Base-by-base conservation (phyloP, 352 stramenopile species). In the Phytophthora boehmeriae region DNA sequence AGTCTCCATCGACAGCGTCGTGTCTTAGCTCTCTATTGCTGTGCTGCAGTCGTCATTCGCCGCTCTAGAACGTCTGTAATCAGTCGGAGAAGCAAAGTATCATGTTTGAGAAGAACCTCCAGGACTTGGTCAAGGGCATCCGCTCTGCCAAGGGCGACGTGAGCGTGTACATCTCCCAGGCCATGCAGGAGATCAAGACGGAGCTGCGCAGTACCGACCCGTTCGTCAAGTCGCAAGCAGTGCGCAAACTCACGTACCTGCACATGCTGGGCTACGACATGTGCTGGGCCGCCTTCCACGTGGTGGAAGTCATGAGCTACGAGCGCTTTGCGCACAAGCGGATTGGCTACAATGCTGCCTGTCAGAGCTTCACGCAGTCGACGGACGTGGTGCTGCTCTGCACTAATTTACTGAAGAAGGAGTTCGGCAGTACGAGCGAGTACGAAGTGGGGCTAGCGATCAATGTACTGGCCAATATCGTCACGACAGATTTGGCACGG, bases 211-310 rank as follows among this genome's bases (percentile, higher is more conserved):
- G 79, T 45, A 98, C 90, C 19, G 97, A 99, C 76, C 83, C 92
- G 51, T 98, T 98, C 62, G 71, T 98, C 50, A 99, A 99, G 75
- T 80, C 93, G 11, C 95, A 99, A 66, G 97, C 97, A 17, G 84
- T 99, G 42, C 92, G 97, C 60, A 99, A 99, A 73, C 80, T 99
- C 54, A 99, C 96, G 56, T 97, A 97, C 65, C 68, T 97, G 54
- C 94, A 99, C 78, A 99, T 99, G 96, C 89, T 99, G 65, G 98
- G 98, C 47, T 99, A 99, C 73, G 95, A 98, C 76, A 98, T 99
- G 91, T 95, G 75, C 51, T 99, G 97, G 96, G 96, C 97, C 9
- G 88, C 92, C 23, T 99, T 99, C 80, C 89, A 97, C 62, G 89
- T 99, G 35, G 96, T 99, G 38, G 98, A 99, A 68, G 97, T 99